Conservation (phyloP, 306 rosid genomes). For the Dryas alaskensis region DNA sequence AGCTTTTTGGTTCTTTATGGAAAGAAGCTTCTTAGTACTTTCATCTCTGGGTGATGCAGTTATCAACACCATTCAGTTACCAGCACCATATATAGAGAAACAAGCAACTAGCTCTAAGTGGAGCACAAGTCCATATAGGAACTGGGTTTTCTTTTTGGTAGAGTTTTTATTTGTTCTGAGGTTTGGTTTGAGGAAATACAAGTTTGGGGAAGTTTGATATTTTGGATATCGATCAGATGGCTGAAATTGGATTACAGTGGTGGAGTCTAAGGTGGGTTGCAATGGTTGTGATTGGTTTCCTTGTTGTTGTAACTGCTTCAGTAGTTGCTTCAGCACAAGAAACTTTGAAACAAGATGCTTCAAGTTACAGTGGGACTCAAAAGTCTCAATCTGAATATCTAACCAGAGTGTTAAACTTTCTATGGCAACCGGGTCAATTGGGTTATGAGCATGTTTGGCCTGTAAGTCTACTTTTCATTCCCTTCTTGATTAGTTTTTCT, state of each 20-base stretch:
- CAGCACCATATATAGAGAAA: neutral
- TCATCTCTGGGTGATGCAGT: conserved; percentile 1
- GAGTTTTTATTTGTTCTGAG: neutral
- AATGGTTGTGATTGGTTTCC: conserved; percentile 24
- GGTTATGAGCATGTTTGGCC: conserved; percentile 76
- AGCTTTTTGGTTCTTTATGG: neutral
- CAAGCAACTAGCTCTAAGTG: neutral
- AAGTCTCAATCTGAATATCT: conserved; percentile 20
- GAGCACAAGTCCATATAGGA: neutral
- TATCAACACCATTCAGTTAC: neutral
- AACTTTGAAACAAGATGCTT: conserved; percentile 22
- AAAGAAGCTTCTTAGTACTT: conserved; percentile 5
- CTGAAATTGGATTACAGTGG: conserved; percentile 27
- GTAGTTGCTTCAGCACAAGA: conserved; percentile 44
- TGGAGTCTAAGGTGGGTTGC: conserved; percentile 30
- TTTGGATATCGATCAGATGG: conserved; percentile 10
- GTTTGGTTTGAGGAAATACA: neutral
- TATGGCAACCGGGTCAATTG: conserved; percentile 43
- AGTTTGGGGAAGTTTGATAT: neutral
- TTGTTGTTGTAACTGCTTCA: conserved; percentile 30
- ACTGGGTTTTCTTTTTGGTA: neutral
- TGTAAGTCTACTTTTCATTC: conserved; percentile 34
- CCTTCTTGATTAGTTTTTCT: neutral
- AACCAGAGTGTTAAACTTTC: conserved; percentile 29
- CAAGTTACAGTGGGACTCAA: conserved; percentile 16